Conservation (phyloP, 352 stramenopile species). For the Phytophthora colocasiae region DNA sequence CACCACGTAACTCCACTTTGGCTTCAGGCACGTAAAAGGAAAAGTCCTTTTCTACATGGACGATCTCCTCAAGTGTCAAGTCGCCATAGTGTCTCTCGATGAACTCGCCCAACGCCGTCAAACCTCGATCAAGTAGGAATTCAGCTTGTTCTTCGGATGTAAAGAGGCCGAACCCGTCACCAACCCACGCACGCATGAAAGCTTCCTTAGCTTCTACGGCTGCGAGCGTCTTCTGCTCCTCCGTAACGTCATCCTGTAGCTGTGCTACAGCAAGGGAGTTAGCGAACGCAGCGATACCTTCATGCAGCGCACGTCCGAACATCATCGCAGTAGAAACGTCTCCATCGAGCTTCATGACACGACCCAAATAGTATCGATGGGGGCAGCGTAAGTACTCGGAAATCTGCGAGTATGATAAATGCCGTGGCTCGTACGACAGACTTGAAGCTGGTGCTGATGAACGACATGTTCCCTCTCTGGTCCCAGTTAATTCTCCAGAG, state of each 20-base stretch:
- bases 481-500: neutral
- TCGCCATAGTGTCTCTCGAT: constrained; percentile 44
- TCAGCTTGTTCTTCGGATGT: constrained; percentile 41
- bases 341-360: constrained; percentile 63
- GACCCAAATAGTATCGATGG: constrained; percentile 80
- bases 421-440: constrained; percentile 50
- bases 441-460: constrained; percentile 11
- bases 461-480: neutral
- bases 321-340: constrained; percentile 70
- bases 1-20: constrained; percentile 63
- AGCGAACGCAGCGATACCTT: constrained; percentile 68
- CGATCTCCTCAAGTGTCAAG: constrained; percentile 38
- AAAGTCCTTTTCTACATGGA: constrained; percentile 74
- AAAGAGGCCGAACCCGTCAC: constrained; percentile 50
- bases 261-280: constrained; percentile 28
- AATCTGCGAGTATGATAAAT: constrained; percentile 87
- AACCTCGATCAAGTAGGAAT: constrained; percentile 45
- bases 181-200: constrained; percentile 37
- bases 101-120: constrained; percentile 52
- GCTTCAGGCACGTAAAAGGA: constrained; percentile 53
- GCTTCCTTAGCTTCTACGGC: constrained; percentile 31
- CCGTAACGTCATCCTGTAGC: constrained; percentile 2
- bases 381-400: constrained; percentile 82
- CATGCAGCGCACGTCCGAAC: constrained; percentile 76
- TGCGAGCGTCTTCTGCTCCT: constrained; percentile 20